These are phyloP conservation scores for Uncinocarpus reesii DNA, from an alignment of 2,329 filamentous ascomycete species.

Conservation along the genomic window DNA sequence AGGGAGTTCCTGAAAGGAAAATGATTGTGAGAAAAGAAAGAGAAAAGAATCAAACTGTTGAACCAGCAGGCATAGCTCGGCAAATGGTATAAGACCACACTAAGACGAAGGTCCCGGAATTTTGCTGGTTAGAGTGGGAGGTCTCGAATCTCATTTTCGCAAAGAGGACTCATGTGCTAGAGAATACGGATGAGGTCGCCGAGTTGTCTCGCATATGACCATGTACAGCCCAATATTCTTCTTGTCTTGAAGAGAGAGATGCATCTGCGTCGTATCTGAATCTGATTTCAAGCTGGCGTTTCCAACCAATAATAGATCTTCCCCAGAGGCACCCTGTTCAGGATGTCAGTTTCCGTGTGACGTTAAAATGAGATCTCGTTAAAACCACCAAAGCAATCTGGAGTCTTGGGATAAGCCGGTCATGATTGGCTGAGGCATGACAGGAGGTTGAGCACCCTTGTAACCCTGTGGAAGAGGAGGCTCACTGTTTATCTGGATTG, in stretches of 20 bases:
- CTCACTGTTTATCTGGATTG: slow-evolving; percentile 1
- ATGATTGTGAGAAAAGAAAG: neutral
- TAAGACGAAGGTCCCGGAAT: too few relatives aligned
- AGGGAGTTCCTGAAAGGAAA: neutral
- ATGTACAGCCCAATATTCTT: neutral
- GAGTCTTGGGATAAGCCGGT: too few relatives aligned
- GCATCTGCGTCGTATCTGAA: neutral
- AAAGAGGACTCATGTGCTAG: too few relatives aligned
- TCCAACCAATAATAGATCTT: too few relatives aligned
- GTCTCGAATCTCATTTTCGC: too few relatives aligned
- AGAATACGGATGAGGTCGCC: neutral
- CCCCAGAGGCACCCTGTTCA: neutral
- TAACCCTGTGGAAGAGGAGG: too few relatives aligned
- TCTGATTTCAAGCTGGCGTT: neutral
- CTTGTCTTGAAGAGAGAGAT: neutral
- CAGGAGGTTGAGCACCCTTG: too few relatives aligned
- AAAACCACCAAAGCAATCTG: neutral
- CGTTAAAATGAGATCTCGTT: neutral
- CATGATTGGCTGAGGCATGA: too few relatives aligned
- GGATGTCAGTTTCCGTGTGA: neutral
- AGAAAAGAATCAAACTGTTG: neutral
- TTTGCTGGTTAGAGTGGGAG: too few relatives aligned
- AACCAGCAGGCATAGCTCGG: too few relatives aligned
- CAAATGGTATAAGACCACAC: too few relatives aligned
- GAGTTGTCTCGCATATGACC: neutral